Percentiles rank a stretch among this genome's conserved stretches.
These are phyloP conservation scores for Chrysosporium queenslandicum DNA, from an alignment of 2,329 filamentous ascomycete genomes.

Conservation along the genomic window DNA sequence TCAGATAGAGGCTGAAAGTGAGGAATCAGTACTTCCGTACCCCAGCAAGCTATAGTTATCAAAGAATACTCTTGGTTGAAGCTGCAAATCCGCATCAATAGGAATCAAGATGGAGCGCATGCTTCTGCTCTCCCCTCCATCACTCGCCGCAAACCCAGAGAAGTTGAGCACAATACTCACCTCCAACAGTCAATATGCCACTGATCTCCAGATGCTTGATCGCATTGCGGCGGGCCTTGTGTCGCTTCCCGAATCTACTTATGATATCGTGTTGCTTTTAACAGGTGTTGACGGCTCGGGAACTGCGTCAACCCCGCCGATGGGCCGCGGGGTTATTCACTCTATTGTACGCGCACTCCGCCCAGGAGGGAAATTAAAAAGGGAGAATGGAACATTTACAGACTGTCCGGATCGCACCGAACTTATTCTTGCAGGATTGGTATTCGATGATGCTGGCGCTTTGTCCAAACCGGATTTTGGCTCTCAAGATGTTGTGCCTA, in stretches of 20 bases:
- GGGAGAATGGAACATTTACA: constrained; percentile 13
- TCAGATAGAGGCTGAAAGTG: no score
- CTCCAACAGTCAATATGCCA: constrained; percentile 61
- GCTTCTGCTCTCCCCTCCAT: constrained; percentile 81
- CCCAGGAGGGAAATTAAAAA: constrained; percentile 54
- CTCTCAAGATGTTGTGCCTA: constrained; percentile 47
- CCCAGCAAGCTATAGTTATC: no score
- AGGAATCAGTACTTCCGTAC: neutral
- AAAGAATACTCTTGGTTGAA: neutral
- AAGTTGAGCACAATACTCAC: constrained; percentile 61
- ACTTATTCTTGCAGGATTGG: constrained; percentile 71
- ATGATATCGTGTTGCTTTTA: constrained; percentile 76
- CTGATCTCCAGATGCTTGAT: constrained; percentile 96
- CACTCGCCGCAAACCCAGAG: constrained; percentile 74
- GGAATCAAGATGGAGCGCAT: constrained; percentile 43
- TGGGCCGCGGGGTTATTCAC: constrained; percentile 58
- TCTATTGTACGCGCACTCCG: constrained; percentile 62
- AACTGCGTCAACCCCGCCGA: constrained; percentile 41
- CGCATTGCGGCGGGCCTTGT: constrained; percentile 75
- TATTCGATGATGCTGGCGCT: constrained; percentile 48
- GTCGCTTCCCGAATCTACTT: constrained; percentile 62
- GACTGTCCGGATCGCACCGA: constrained; percentile 53
- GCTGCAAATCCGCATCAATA: neutral
- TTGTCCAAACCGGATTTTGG: constrained; percentile 64
- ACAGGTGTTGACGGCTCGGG: constrained; percentile 59